Evolutionary conservation across 306 rosid species (phyloP), one percentile per base, ranked within the genome.

Genomic region (Malus fusca): DNA sequence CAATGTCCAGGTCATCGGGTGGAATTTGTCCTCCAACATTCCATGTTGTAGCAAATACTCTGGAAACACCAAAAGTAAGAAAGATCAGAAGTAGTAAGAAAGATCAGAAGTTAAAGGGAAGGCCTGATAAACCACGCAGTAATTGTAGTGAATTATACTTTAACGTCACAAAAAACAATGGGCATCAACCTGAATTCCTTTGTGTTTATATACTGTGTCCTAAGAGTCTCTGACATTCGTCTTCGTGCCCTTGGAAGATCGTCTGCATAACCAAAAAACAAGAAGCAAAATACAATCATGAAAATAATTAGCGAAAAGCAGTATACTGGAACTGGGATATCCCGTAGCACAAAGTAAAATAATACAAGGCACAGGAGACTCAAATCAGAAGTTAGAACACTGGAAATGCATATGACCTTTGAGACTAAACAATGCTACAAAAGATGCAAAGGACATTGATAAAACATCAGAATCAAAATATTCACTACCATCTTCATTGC

Each of bases 1-100:
- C 98, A 69, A 94, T 88, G 76, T 94, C 97, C 31, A 90, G 74
- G 81, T 91, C 97, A 71, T 88, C 92, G 4, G 96, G 90, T 30
- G 97, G 97, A 82, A 82, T 80, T 78, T 80, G 84, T 76, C 98
- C 98, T 73, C 93, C 98, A 25, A 88, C 95, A 77, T 94, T 94
- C 98, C 98, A 94, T 76, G 98, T 94, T 55, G 90, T 96, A 55
- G 79, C 90, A 71, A 95, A 77, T 82, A 94, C 78, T 85, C 98
- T 94, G 73, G 17, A 48, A 80, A 65, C 31, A 71, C 30, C 60
- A 68, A 22, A 83, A 51, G 55, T 48, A 51, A 80, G 78, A 83
- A 42, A 61, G 26, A 69, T 13, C 53, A 70, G 35, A 74, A 76
- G 74, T 79, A 51, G 55, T 48, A 51, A 80, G 78, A 83, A 42